A percentile compares a stretch with the other conserved stretches of the same genome.
phyloP scores from a whole-genome alignment of 1,284 basidiomycete genomes.

The Pisolithus thermaeus region DNA sequence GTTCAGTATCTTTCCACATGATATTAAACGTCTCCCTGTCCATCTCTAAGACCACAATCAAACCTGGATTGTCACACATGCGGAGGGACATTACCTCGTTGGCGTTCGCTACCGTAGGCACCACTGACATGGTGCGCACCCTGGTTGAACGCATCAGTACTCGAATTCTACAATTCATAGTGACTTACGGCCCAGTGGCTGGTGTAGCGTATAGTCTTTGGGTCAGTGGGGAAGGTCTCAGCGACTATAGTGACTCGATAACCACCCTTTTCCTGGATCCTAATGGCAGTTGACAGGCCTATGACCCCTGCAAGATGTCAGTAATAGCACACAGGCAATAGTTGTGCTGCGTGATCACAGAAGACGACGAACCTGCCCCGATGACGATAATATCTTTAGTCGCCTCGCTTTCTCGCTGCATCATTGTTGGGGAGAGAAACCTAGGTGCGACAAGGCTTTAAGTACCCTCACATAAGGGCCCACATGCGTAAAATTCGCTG shows the following conservation, averaged over 20 bases:
- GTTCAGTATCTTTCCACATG: slow-evolving; percentile 66
- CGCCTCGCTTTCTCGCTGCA: neutral
- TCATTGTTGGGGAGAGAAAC: neutral
- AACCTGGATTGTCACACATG: neutral
- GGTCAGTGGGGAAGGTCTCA: slow-evolving; percentile 54
- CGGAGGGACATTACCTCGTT: slow-evolving; percentile 37
- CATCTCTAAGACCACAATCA: slow-evolving; percentile 39
- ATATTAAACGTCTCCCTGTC: slow-evolving; percentile 68
- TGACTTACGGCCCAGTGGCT: slow-evolving; percentile 68
- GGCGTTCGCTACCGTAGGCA: slow-evolving; percentile 40
- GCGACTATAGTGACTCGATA: slow-evolving; percentile 60
- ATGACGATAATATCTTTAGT: slow-evolving; percentile 24
- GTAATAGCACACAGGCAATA: neutral
- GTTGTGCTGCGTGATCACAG: neutral
- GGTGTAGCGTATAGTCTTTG: too few species aligned
- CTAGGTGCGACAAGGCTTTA: neutral
- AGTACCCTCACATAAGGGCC: too few species aligned
- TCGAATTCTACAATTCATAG: neutral
- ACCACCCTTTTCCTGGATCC: slow-evolving; percentile 48
- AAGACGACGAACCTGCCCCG: slow-evolving; percentile 22
- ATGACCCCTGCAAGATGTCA: slow-evolving; percentile 38
- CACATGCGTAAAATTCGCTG: too few species aligned
- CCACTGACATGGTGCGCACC: slow-evolving; percentile 68
- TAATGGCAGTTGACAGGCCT: slow-evolving; percentile 63
- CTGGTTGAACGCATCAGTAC: slow-evolving; percentile 20